A percentile compares a stretch with the other conserved stretches of the same genome.
phyloP scores from a whole-genome alignment of 345 rosid genomes.

The Citrus reticulata region DNA sequence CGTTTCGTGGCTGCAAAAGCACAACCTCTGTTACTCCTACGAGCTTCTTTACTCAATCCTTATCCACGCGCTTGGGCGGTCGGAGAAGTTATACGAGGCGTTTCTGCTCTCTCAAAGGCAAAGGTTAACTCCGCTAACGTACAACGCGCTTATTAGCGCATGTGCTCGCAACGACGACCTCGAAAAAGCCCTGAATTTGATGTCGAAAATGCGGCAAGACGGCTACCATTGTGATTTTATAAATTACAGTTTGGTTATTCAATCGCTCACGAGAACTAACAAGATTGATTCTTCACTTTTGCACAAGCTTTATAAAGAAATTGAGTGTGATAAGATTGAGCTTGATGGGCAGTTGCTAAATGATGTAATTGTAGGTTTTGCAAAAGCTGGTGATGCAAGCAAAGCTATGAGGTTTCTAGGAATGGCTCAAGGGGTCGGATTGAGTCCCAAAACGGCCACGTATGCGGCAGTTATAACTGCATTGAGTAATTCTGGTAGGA shows the following conservation, averaged over 20 bases:
- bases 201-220: conserved; percentile 80
- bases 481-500: conserved; percentile 61
- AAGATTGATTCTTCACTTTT: conserved; percentile 62
- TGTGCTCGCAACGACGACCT: conserved; percentile 82
- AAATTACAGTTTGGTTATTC: conserved; percentile 81
- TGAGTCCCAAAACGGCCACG: conserved; percentile 60
- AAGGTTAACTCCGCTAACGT: conserved; percentile 74
- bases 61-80: conserved; percentile 89
- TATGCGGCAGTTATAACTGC: conserved; percentile 61
- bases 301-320: conserved; percentile 61
- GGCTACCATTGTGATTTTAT: conserved; percentile 86
- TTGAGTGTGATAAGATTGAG: conserved; percentile 72
- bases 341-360: conserved; percentile 72
- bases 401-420: conserved; percentile 66
- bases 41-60: conserved; percentile 91
- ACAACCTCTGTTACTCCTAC: conserved; percentile 91
- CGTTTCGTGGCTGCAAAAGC: conserved; percentile 84
- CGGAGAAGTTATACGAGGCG: conserved; percentile 95
- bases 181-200: conserved; percentile 81
- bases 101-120: conserved; percentile 80
- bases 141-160: conserved; percentile 87
- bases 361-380: conserved; percentile 80
- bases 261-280: conserved; percentile 60
- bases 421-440: conserved; percentile 67
- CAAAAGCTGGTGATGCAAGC: conserved; percentile 70